These are phyloP conservation scores for Aquilaria sinensis DNA, from an alignment of 345 rosid genomes.

Conservation along the genomic window DNA sequence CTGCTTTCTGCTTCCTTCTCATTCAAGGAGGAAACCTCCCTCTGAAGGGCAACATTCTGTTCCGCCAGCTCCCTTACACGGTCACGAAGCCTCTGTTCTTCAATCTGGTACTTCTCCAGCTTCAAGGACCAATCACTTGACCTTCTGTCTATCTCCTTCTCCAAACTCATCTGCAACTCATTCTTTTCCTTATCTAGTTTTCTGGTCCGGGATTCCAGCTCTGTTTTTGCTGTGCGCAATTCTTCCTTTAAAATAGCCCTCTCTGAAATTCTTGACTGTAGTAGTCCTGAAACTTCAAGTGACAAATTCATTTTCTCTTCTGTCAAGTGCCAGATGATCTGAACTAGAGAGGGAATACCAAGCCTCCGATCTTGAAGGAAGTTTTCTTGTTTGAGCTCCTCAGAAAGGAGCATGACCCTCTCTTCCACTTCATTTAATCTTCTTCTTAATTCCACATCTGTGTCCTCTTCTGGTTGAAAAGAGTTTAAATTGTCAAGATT, in stretches of 20 bases:
- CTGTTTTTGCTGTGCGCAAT: slow-evolving; percentile 45
- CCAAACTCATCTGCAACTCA: slow-evolving; percentile 75
- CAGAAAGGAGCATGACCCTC: slow-evolving; percentile 60
- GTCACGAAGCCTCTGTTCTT: slow-evolving; percentile 91
- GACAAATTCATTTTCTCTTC: slow-evolving; percentile 77
- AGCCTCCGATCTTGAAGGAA: slow-evolving; percentile 45
- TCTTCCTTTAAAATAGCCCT: slow-evolving; percentile 62
- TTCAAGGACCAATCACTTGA: slow-evolving; percentile 85
- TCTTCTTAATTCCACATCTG: slow-evolving; percentile 46
- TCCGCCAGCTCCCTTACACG: slow-evolving; percentile 96
- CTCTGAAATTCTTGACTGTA: slow-evolving; percentile 57
- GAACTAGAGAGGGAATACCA: slow-evolving; percentile 60
- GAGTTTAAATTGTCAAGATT: slow-evolving; percentile 25
- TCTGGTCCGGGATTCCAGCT: slow-evolving; percentile 43
- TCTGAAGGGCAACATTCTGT: slow-evolving; percentile 91
- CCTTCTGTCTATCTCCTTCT: slow-evolving; percentile 96
- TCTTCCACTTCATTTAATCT: slow-evolving; percentile 70
- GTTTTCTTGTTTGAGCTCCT: slow-evolving; percentile 57
- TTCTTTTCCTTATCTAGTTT: slow-evolving; percentile 73
- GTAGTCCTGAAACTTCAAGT: slow-evolving; percentile 57
- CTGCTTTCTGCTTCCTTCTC: slow-evolving; percentile 68
- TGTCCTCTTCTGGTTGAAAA: slow-evolving; percentile 34
- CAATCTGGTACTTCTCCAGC: slow-evolving; percentile 74
- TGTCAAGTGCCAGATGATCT: slow-evolving; percentile 40
- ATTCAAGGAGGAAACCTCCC: slow-evolving; percentile 60